Conservation (phyloP, 805 yeast species). For the Lipomyces spencermartinsiae region DNA sequence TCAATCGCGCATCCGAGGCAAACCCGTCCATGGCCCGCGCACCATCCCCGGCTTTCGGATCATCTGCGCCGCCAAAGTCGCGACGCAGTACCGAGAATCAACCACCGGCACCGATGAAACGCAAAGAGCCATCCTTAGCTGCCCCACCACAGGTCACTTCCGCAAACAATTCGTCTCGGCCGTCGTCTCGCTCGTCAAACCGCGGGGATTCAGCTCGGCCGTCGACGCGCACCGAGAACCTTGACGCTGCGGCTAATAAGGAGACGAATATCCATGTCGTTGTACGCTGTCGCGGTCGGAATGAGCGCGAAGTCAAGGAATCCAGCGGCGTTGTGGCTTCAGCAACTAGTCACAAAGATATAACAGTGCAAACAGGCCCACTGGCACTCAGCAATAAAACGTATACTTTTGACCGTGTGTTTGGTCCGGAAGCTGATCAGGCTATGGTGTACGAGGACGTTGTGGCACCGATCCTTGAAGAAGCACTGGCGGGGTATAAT, state of each 20-base stretch:
- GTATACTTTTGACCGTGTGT: slow-evolving; percentile 78
- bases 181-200: slow-evolving; percentile 18
- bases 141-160: slow-evolving; percentile 12
- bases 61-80: slow-evolving; percentile 8
- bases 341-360: slow-evolving; percentile 56
- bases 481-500: slow-evolving; percentile 76
- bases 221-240: slow-evolving; percentile 5
- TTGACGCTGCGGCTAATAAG: slow-evolving; percentile 25
- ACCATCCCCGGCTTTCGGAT: slow-evolving; percentile 9
- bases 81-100: slow-evolving; percentile 17
- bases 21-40: slow-evolving; percentile 13
- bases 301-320: slow-evolving; percentile 60
- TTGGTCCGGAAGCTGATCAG: slow-evolving; percentile 84
- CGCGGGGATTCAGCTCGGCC: background rate
- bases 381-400: slow-evolving; percentile 52
- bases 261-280: slow-evolving; percentile 64
- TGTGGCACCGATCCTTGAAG: slow-evolving; percentile 68
- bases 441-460: slow-evolving; percentile 66
- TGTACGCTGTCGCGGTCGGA: slow-evolving; percentile 69
- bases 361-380: slow-evolving; percentile 55
- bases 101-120: background rate
- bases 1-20: slow-evolving; percentile 31
- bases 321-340: slow-evolving; percentile 68
- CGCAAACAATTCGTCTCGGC: slow-evolving; percentile 16
- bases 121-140: slow-evolving; percentile 23